These are phyloP conservation scores for Cladophialophora carrionii DNA, from an alignment of 2,329 filamentous ascomycete species.

Conservation along the genomic window DNA sequence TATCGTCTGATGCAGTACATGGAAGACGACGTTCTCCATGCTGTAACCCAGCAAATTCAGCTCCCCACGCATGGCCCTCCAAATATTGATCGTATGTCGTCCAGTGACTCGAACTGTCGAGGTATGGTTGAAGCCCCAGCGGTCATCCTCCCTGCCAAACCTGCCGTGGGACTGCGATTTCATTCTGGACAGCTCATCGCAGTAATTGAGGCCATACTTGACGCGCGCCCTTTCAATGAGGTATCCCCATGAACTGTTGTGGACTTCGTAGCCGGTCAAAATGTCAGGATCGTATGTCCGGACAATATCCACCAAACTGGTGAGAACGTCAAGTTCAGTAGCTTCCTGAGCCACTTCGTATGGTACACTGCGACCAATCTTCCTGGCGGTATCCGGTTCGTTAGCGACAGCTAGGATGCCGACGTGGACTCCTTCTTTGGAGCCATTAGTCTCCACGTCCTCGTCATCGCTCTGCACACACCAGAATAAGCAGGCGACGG, in stretches of 20 bases:
- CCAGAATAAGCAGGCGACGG: slow-evolving; percentile 89
- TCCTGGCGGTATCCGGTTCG: slow-evolving; percentile 61
- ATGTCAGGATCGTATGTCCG: slow-evolving; percentile 85
- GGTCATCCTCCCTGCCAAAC: slow-evolving; percentile 82
- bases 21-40: slow-evolving; percentile 93
- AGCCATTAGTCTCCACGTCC: slow-evolving; percentile 49
- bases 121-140: slow-evolving; percentile 92
- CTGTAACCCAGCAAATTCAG: slow-evolving; percentile 91
- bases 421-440: slow-evolving; percentile 56
- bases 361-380: slow-evolving; percentile 63
- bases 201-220: slow-evolving; percentile 88
- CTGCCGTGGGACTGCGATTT: slow-evolving; percentile 79
- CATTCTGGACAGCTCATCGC: slow-evolving; percentile 87
- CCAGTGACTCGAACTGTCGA: slow-evolving; percentile 92
- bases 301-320: slow-evolving; percentile 84
- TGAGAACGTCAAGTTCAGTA: slow-evolving; percentile 82
- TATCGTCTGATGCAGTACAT: slow-evolving; percentile 81
- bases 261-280: slow-evolving; percentile 91
- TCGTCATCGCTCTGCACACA: slow-evolving; percentile 76
- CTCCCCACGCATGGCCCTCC: slow-evolving; percentile 93
- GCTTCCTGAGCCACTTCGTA: slow-evolving; percentile 73
- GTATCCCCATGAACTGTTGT: slow-evolving; percentile 93
- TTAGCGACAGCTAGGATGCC: slow-evolving; percentile 75
- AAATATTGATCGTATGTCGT: slow-evolving; percentile 94
- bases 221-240: slow-evolving; percentile 83